A percentile compares a stretch with the other conserved stretches of the same genome.
Evolutionary conservation across 768 basidiomycete genomes (phyloP).

Genomic region (Hortiboletus flavorubellus): DNA sequence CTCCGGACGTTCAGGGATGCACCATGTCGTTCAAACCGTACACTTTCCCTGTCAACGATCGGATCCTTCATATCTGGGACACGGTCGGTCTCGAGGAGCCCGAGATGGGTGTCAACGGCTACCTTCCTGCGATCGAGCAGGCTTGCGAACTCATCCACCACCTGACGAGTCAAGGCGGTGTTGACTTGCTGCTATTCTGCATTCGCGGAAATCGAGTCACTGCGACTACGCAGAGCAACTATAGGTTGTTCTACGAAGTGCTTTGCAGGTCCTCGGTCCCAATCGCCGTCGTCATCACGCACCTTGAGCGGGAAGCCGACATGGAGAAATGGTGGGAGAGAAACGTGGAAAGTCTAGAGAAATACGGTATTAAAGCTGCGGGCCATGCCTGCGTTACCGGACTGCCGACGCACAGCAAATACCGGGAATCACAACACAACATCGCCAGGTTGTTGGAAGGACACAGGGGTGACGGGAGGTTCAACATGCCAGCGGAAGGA

Average conservation of each 20-base stretch:
- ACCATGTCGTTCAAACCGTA: conserved; percentile 36
- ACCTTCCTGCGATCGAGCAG: conserved; percentile 30
- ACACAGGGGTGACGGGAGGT: conserved; percentile 14
- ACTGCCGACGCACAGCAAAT: conserved; percentile 27
- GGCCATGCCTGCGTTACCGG: conserved; percentile 38
- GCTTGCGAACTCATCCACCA: conserved; percentile 33
- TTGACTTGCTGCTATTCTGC: conserved; percentile 41
- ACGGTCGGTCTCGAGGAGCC: conserved; percentile 36
- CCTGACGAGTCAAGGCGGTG: conserved; percentile 30
- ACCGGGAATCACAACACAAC: conserved; percentile 20
- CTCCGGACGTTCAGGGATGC: conserved; percentile 32
- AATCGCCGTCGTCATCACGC: conserved; percentile 35
- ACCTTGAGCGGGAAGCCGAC: conserved; percentile 35
- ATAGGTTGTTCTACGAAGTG: conserved; percentile 40
- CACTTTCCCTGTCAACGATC: conserved; percentile 16
- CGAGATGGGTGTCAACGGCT: conserved; percentile 23
- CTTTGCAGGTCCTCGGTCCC: conserved; percentile 36
- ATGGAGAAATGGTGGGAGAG: conserved; percentile 37
- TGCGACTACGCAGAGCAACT: conserved; percentile 37
- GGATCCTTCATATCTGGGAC: conserved; percentile 30
- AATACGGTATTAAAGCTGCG: conserved; percentile 25
- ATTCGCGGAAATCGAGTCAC: conserved; percentile 42
- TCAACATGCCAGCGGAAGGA: conserved; percentile 25
- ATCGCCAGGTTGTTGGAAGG: conserved; percentile 15
- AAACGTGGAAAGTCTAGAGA: conserved; percentile 23